Conservation (phyloP, 768 basidiomycete species). For the Kondoa malvinella region DNA sequence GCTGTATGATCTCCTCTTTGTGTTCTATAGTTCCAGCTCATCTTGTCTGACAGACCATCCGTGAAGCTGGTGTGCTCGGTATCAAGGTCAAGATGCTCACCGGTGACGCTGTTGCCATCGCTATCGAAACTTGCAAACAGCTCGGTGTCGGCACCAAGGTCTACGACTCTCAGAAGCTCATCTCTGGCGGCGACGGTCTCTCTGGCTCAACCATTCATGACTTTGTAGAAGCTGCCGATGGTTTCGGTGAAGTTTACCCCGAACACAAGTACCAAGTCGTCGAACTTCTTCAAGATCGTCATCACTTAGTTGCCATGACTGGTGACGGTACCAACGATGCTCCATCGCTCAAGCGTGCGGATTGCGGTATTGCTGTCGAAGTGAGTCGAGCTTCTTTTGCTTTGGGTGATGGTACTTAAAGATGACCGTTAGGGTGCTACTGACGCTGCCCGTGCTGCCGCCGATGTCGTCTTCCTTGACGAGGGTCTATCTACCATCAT, state of each 20-base stretch:
- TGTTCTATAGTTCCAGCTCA: no score
- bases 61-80: constrained; percentile 37
- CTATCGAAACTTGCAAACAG: constrained; percentile 38
- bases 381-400: background rate
- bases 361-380: constrained; percentile 36
- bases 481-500: constrained; percentile 37
- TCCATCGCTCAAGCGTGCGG: constrained; percentile 22
- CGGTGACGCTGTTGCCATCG: constrained; percentile 41
- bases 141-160: constrained; percentile 38
- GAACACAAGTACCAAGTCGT: constrained; percentile 47
- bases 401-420: background rate
- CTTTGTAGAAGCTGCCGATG: constrained; percentile 40
- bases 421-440: constrained; percentile 29
- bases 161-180: constrained; percentile 38
- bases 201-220: constrained; percentile 36
- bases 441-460: constrained; percentile 36
- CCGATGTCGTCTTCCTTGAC: constrained; percentile 40
- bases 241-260: constrained; percentile 41
- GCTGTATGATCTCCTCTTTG: no score
- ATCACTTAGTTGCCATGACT: constrained; percentile 38
- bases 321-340: constrained; percentile 31
- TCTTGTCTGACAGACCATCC: no score
- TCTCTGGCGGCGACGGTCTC: constrained; percentile 34
- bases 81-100: constrained; percentile 42
- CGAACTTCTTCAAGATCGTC: constrained; percentile 35